Percentiles rank a stretch among this genome's conserved stretches.
These are phyloP conservation scores for Paratinospora sagittata DNA, from an alignment of 164 flowering plant species.

Conservation along the genomic window DNA sequence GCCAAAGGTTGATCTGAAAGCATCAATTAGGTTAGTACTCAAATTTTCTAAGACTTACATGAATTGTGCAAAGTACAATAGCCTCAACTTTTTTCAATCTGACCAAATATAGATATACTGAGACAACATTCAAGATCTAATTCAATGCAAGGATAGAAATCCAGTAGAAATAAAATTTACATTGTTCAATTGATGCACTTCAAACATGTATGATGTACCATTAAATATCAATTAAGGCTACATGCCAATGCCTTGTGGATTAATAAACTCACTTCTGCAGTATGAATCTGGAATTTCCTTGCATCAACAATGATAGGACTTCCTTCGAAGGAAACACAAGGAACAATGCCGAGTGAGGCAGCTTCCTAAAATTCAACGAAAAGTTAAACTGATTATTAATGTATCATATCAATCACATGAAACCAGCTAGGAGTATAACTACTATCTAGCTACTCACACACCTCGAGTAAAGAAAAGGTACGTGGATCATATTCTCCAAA, in stretches of 20 bases:
- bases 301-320: slow-evolving; percentile 64
- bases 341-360: slow-evolving; percentile 75
- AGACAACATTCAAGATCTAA: not conserved
- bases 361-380: slow-evolving; percentile 55
- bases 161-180: not conserved
- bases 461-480: slow-evolving; percentile 86
- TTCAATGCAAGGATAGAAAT: not conserved
- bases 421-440: not conserved
- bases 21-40: no score
- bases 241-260: not conserved
- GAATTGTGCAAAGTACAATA: not conserved
- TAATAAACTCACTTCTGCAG: slow-evolving; percentile 51
- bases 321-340: slow-evolving; percentile 51
- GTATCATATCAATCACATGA: not conserved
- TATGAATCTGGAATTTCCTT: slow-evolving; percentile 39
- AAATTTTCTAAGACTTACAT: no score
- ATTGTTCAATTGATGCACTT: not conserved
- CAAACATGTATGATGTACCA: not conserved
- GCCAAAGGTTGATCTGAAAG: not conserved
- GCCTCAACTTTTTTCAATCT: not conserved
- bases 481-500: slow-evolving; percentile 92
- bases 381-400: not conserved
- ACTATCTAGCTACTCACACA: slow-evolving; percentile 22
- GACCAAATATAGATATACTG: not conserved
- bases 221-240: not conserved